Base-by-base conservation (phyloP, 495 filamentous ascomycete species). In the Podospora sp. region DNA sequence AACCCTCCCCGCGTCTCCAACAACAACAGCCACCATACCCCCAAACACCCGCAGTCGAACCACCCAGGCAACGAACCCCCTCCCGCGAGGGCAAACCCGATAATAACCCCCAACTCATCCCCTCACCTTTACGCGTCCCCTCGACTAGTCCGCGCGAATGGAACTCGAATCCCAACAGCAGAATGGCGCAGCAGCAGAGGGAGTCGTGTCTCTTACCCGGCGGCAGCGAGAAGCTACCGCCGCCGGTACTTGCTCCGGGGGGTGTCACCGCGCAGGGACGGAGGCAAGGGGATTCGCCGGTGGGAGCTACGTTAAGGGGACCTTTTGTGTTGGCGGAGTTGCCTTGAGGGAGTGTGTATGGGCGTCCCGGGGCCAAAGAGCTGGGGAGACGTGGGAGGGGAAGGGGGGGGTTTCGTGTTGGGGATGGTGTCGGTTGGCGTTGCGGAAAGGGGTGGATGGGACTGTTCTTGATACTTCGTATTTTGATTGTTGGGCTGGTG, bases 271-370 rank as follows among this genome's bases (percentile, higher is more conserved):
- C 26, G n/a, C 49, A 29, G 50, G 35, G 35, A 25, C 25, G 9
- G 35, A 53, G 35, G 29, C 22, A 36, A 52, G 27, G 8, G 26
- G 66, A 27, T 6, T 63, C 35, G 20, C 12, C 27, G 11, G 49
- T 59, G 33, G 53, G 27, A 46, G 60, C 52, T 1, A 63, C 51
- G 49, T 29, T 72, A 56, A 67, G 29, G 29, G 64, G 67, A 35
- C 64, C 61, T 11, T 67, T 67, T 63, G 33, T 60, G 33, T 35
- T 36, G 2, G 46, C 40, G 40, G 40, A 59, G 36, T 25, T 67
- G 58, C 40, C 20, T 9, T 63, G 20, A 18, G 33, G 8, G 56
- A 2, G 3, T 6, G 1, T n/a, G n/a, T n/a, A n/a, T n/a, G n/a
- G n/a, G n/a, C n/a, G n/a, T n/a, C n/a, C n/a, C n/a, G n/a, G n/a